Evolutionary conservation across 75 land plant species (phyloP), one percentile per base, ranked within the genome.

Genomic region (Pinus taeda): DNA sequence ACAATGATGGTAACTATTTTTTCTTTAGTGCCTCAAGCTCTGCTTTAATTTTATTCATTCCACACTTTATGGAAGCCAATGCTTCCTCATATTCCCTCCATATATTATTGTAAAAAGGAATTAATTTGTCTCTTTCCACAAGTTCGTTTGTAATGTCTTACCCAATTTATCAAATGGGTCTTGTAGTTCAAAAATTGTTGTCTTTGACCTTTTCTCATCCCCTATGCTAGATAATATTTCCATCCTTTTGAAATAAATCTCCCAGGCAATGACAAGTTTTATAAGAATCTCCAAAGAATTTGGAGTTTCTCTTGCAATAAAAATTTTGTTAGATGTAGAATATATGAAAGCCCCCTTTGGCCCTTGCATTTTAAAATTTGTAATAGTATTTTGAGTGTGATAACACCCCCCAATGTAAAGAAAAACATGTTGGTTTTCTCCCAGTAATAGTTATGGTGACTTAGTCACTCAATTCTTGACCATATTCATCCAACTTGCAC

Each of bases 1-100:
- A 85, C 62, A 97, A 74, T 13, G 87, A 66, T 56, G 85, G 88
- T 4, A 90, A 89, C 26, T 95, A 92, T 57, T 95, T 73, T 97
- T 14, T 80, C 84, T 74, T 89, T 87, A 0, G 2, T 33, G 33
- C 33, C 33, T 33, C 33, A 33, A 33, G 33, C 33, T 33, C 33
- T 33, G 2, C 36, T 65, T 65, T 69, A 42, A 69, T 69, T n/a
- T 69, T 53, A 14, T 39, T 21, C 72, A 69, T 42, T 69, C 42
- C 72, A 69, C 53, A 39, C 22, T 20, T 69, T 7, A 45, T 42
- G 24, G 24, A 20, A 69, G 24, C 39, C 72, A 69, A 42, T 42
- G 72, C 14, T 69, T 53, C 55, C 22, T 69, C 49, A 42, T 53
- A 36, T 69, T 69, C 72, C 39, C 55, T 69, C 22, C 12, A 69